These are phyloP conservation scores for Trichosphaerium sp. DNA, from an alignment of 78 protist species.

Conservation along the genomic window DNA sequence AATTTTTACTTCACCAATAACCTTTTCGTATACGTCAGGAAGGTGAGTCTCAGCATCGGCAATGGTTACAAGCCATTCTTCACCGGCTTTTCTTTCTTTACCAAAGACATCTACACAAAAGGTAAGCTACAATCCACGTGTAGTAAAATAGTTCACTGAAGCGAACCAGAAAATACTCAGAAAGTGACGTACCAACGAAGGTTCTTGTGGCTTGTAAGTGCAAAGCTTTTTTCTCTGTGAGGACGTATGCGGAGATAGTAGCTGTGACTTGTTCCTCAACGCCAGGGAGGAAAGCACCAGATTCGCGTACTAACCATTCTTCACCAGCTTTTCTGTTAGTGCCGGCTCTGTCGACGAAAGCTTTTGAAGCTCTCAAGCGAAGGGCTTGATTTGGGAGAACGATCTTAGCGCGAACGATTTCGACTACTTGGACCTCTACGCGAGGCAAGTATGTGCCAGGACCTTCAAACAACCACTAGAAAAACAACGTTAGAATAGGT, in stretches of 20 bases:
- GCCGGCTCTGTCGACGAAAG: slow-evolving; percentile 29
- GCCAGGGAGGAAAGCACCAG: slow-evolving; percentile 60
- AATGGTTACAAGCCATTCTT: slow-evolving; percentile 72
- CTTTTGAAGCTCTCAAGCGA: slow-evolving; percentile 60
- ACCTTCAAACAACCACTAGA: slow-evolving; percentile 64
- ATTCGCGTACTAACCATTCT: slow-evolving; percentile 64
- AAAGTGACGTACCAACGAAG: too few species aligned
- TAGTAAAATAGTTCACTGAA: too few species aligned
- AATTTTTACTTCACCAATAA: slow-evolving; percentile 28
- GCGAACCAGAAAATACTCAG: too few species aligned
- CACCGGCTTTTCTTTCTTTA: slow-evolving; percentile 58
- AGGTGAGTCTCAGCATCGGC: slow-evolving; percentile 54
- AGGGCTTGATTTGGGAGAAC: slow-evolving; percentile 63
- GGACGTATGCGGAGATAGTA: slow-evolving; percentile 44
- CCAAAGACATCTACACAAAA: slow-evolving; percentile 58
- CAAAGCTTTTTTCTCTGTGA: slow-evolving; percentile 57
- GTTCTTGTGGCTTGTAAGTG: slow-evolving; percentile 59
- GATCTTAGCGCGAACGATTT: slow-evolving; percentile 35
- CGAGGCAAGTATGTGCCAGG: slow-evolving; percentile 70
- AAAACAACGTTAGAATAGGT: too few species aligned
- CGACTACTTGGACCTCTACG: slow-evolving; percentile 47
- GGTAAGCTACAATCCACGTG: too few species aligned
- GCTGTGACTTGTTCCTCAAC: slow-evolving; percentile 60
- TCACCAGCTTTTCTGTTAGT: slow-evolving; percentile 43
- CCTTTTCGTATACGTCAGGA: slow-evolving; percentile 64